A percentile compares a stretch with the other conserved stretches of the same genome.
These are phyloP conservation scores for Hyparrhenia diplandra DNA, from an alignment of 176 grass and related monocot species.

Conservation along the genomic window DNA sequence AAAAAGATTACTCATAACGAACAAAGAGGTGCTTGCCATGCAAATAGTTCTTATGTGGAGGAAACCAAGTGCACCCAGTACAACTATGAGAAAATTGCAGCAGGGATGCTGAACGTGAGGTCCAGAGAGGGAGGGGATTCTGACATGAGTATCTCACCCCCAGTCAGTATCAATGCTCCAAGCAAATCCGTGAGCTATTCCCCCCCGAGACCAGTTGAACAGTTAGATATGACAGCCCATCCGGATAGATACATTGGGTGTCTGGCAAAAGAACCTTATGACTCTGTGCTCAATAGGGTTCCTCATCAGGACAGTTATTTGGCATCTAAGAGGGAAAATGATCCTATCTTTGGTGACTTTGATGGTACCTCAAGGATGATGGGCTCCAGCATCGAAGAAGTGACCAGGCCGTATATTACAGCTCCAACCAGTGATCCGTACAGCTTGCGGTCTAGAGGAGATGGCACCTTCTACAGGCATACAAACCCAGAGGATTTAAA, in stretches of 20 bases:
- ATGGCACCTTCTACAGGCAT: neutral
- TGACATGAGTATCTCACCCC: constrained; percentile 60
- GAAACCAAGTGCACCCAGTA: neutral
- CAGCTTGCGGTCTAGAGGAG: constrained; percentile 18
- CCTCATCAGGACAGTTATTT: constrained; percentile 23
- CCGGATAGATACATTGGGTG: neutral
- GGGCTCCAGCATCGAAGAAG: constrained; percentile 18
- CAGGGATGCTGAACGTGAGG: constrained; percentile 3
- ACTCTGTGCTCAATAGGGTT: neutral
- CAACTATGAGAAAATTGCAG: neutral
- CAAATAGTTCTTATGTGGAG: constrained; percentile 4
- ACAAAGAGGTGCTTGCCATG: neutral
- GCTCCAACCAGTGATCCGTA: neutral
- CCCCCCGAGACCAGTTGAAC: constrained; percentile 1
- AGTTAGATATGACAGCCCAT: neutral
- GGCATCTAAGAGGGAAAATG: neutral
- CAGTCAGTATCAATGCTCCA: constrained; percentile 23
- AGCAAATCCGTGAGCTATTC: constrained; percentile 10
- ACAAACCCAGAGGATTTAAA: constrained; percentile 6
- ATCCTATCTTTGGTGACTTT: neutral
- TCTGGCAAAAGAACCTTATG: neutral
- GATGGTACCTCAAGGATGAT: constrained; percentile 25
- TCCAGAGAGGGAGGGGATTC: constrained; percentile 7
- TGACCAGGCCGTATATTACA: neutral
- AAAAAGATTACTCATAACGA: constrained; percentile 21